phyloP scores from a whole-genome alignment of 169 alveolate genomes.

The Miamiensis avidus region DNA sequence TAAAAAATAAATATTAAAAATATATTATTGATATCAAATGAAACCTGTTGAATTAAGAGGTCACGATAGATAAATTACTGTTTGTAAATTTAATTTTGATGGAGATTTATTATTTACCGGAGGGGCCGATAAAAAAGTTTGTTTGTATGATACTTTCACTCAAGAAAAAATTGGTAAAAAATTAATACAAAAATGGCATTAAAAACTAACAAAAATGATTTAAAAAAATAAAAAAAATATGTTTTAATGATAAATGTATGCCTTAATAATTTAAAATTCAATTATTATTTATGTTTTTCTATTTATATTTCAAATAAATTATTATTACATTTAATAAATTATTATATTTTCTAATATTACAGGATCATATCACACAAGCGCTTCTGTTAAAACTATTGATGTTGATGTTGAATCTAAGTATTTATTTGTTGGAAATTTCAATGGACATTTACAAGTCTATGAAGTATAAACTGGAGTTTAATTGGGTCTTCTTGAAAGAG shows the following conservation, averaged over 20 bases:
- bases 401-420: slow-evolving; percentile 50
- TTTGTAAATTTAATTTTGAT: slow-evolving; percentile 61
- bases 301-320: too few relatives aligned
- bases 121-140: slow-evolving; percentile 61
- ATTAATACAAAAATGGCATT: neutral
- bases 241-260: neutral
- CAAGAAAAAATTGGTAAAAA: slow-evolving; percentile 50
- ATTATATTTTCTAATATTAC: too few relatives aligned
- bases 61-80: slow-evolving; percentile 65
- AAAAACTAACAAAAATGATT: too few relatives aligned
- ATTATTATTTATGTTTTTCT: too few relatives aligned
- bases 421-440: slow-evolving; percentile 51
- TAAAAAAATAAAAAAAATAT: too few relatives aligned
- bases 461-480: slow-evolving; percentile 43
- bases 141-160: slow-evolving; percentile 60
- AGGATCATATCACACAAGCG: slow-evolving; percentile 48
- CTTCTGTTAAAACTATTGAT: slow-evolving; percentile 56
- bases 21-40: too few relatives aligned
- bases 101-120: slow-evolving; percentile 77
- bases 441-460: slow-evolving; percentile 39
- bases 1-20: too few relatives aligned
- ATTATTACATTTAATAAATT: too few relatives aligned
- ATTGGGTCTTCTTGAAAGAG: slow-evolving; percentile 26
- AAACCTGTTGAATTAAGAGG: slow-evolving; percentile 70
- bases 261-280: too few relatives aligned